A percentile compares a stretch with the other conserved stretches of the same genome.
phyloP scores from a whole-genome alignment of 257 asterid species.

The Penstemon newberryi region DNA sequence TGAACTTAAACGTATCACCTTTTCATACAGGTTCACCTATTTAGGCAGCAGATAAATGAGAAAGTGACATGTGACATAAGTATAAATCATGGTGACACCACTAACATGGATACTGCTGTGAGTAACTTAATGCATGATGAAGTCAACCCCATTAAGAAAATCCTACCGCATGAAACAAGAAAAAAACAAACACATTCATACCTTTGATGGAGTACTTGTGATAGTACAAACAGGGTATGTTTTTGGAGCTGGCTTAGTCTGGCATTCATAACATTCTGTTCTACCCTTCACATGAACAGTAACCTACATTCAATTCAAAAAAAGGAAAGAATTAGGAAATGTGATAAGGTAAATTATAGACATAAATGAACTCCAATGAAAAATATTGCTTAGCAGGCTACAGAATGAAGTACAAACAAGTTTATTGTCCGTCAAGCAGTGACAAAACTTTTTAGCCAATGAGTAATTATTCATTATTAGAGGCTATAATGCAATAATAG shows the following conservation, averaged over 20 bases:
- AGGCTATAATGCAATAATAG: neutral
- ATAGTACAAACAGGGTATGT: constrained; percentile 98
- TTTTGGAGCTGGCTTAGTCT: constrained; percentile 97
- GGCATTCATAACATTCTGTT: constrained; percentile 98
- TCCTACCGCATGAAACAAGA: neutral
- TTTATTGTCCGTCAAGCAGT: neutral
- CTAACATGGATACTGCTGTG: no score
- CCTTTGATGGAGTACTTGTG: constrained; percentile 99
- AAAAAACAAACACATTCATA: constrained; percentile 15
- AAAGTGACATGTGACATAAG: no score
- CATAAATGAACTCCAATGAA: constrained; percentile 3
- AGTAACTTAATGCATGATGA: neutral
- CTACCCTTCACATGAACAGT: constrained; percentile 90
- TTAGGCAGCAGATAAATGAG: neutral
- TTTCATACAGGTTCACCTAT: neutral
- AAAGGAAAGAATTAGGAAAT: constrained; percentile 1
- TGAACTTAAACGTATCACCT: no score
- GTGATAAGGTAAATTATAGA: constrained; percentile 22
- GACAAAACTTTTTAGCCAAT: neutral
- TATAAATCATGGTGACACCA: no score
- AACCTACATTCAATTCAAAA: constrained; percentile 54
- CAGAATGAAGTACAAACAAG: neutral
- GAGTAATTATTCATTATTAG: neutral
- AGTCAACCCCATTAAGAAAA: neutral
- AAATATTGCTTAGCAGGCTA: constrained; percentile 9